Evolutionary conservation across 139 green algal genomes (phyloP), one percentile per base, ranked within the genome.

Genomic region (Chlorella sp.): DNA sequence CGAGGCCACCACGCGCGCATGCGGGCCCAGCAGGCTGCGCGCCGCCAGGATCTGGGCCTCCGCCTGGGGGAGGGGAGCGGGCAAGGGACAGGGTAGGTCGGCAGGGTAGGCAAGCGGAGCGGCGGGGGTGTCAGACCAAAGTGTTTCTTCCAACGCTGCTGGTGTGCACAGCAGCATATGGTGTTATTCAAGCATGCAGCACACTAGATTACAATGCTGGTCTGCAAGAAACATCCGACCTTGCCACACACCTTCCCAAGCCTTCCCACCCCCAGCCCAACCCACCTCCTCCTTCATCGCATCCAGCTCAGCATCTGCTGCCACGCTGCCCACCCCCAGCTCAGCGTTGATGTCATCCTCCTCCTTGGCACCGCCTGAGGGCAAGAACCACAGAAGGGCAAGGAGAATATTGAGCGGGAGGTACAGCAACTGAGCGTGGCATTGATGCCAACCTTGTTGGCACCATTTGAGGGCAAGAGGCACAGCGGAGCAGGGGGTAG

Each of bases 231-330:
- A n/a, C n/a, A n/a, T n/a, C n/a, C n/a, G n/a, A n/a, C n/a, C n/a
- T n/a, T n/a, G n/a, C n/a, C n/a, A n/a, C n/a, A n/a, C n/a, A n/a
- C n/a, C n/a, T n/a, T n/a, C 18, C 30, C n/a, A 26, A 12, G 15
- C 32, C 30, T n/a, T 40, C 30, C 32, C 32, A 79, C 32, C 64
- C 68, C 22, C 16, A 36, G 5, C 30, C 40, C 26, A 21, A 15
- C 79, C 40, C 79, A 85, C 79, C 79, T 86, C 84, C 30, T 97
- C 94, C 53, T 95, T 94, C 42, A 96, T 86, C n/a, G 83, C 89
- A 68, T 98, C 96, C 83, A 98, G 92, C 90, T 95, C 89, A n/a
- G 93, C 91, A 81, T 98, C 96, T 5, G 94, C 94, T 19, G 93
- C 90, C 66, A 95, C 93, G 26, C 92, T 90, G 1, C 94, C 94